Conservation (phyloP, 345 rosid species). For the Rhodomyrtus tomentosa region DNA sequence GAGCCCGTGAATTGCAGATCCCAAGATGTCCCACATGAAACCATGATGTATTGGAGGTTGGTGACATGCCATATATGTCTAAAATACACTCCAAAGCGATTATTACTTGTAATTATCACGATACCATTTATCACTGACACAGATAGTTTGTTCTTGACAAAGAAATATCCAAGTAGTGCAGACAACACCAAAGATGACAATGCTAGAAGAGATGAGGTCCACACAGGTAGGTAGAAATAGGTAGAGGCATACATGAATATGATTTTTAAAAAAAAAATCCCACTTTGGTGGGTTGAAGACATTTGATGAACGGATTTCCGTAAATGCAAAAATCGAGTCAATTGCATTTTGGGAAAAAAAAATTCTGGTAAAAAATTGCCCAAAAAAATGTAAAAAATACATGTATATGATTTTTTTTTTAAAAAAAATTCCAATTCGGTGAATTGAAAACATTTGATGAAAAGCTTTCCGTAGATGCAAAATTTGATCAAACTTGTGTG, state of each 20-base stretch:
- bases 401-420: too few species aligned
- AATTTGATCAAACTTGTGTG: too few species aligned
- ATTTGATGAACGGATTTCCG: too few species aligned
- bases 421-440: too few species aligned
- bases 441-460: too few species aligned
- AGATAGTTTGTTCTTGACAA: conserved; percentile 62
- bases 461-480: too few species aligned
- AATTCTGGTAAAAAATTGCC: too few species aligned
- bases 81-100: conserved; percentile 73
- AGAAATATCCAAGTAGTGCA: conserved; percentile 47
- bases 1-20: conserved; percentile 78
- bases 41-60: conserved; percentile 45
- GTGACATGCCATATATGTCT: conserved; percentile 39
- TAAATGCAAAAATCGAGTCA: too few species aligned
- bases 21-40: conserved; percentile 66
- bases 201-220: conserved; percentile 75
- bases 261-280: too few species aligned
- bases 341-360: too few species aligned
- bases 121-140: conserved; percentile 51
- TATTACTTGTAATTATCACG: conserved; percentile 48
- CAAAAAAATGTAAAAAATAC: too few species aligned
- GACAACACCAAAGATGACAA: conserved; percentile 71
- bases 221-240: conserved; percentile 75
- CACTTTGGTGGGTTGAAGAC: too few species aligned
- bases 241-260: conserved; percentile 68